Percentiles rank a stretch among this genome's conserved stretches.
Evolutionary conservation across 257 asterid species (phyloP).

Genomic region (Nicotiana noctiflora): DNA sequence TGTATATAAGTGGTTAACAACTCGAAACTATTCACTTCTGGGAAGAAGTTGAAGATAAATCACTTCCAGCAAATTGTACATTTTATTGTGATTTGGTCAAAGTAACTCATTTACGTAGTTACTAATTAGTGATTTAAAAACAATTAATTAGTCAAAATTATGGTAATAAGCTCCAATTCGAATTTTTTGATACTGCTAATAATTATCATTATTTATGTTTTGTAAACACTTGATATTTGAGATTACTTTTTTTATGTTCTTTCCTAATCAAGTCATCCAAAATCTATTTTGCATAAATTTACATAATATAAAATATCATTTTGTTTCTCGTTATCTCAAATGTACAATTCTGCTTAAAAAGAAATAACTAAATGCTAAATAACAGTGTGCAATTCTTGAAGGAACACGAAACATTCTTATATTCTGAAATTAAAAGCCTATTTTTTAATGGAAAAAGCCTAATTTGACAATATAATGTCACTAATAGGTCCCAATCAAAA

Average conservation of each 20-base stretch:
- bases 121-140: neutral
- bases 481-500: no score
- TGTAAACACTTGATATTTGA: no score
- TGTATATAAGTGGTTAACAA: neutral
- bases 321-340: no score
- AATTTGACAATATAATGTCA: no score
- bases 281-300: no score
- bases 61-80: neutral
- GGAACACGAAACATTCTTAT: neutral
- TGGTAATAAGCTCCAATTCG: neutral
- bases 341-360: no score
- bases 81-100: neutral
- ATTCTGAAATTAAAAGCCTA: neutral
- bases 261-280: no score
- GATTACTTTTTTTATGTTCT: no score
- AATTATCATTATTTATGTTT: no score
- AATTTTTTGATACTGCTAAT: neutral
- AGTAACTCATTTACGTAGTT: neutral
- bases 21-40: neutral
- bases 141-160: neutral
- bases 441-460: no score
- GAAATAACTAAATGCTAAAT: no score
- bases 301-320: no score
- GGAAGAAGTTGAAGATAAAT: neutral
- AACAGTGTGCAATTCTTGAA: neutral